These are phyloP conservation scores for Fragosphaeria purpurea DNA, from an alignment of 2,329 filamentous ascomycete species.

Conservation along the genomic window DNA sequence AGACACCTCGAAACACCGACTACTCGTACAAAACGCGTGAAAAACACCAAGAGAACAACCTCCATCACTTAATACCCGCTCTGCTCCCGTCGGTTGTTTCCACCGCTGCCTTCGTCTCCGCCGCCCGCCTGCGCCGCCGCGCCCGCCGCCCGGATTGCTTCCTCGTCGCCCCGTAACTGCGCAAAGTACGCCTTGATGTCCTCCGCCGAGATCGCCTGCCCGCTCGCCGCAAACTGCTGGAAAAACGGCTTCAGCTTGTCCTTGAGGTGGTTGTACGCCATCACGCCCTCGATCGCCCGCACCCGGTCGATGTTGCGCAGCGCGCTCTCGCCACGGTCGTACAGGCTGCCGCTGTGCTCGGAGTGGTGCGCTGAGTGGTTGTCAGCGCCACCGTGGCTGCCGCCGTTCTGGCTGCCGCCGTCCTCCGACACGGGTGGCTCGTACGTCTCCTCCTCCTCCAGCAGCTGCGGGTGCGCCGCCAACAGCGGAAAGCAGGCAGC, in stretches of 20 bases:
- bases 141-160: slow-evolving; percentile 56
- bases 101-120: slow-evolving; percentile 22
- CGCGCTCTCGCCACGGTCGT: slow-evolving; percentile 86
- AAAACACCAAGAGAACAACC: too few species aligned
- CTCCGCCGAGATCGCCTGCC: slow-evolving; percentile 78
- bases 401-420: slow-evolving; percentile 43
- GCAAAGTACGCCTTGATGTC: slow-evolving; percentile 97
- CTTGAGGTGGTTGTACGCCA: slow-evolving; percentile 95
- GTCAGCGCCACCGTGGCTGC: slow-evolving; percentile 44
- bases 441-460: slow-evolving; percentile 91
- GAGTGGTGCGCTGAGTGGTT: slow-evolving; percentile 46
- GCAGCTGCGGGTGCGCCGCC: slow-evolving; percentile 62
- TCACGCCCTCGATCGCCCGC: slow-evolving; percentile 86
- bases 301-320: slow-evolving; percentile 89
- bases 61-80: slow-evolving; percentile 33
- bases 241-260: slow-evolving; percentile 94
- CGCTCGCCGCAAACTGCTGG: slow-evolving; percentile 86
- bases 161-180: slow-evolving; percentile 78
- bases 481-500: slow-evolving; percentile 67
- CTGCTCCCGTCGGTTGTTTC: slow-evolving; percentile 38
- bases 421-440: slow-evolving; percentile 76
- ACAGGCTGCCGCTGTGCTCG: slow-evolving; percentile 67
- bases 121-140: slow-evolving; percentile 35
- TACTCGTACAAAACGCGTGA: too few species aligned
- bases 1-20: too few species aligned